Percentiles rank a stretch among this genome's conserved stretches.
phyloP scores from a whole-genome alignment of 139 green algal genomes.

The Coccomyxa sp. region DNA sequence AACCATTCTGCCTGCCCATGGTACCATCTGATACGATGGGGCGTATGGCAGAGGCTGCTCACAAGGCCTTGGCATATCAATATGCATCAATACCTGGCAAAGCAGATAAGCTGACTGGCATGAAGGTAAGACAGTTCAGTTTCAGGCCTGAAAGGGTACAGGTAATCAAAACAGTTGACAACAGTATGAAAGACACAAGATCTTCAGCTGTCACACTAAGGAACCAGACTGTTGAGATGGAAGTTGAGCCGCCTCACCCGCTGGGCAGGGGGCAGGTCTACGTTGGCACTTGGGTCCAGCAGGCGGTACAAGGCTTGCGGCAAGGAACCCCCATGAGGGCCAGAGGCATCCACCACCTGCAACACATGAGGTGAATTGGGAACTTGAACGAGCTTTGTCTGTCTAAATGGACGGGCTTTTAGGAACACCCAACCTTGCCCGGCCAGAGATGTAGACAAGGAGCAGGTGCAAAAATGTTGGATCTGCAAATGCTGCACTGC shows the following conservation, averaged over 20 bases:
- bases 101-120: not conserved
- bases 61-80: not conserved
- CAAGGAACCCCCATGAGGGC: constrained; percentile 9
- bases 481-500: too few relatives aligned
- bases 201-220: too few relatives aligned
- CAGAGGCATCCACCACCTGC: not conserved
- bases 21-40: too few relatives aligned
- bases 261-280: constrained; percentile 12
- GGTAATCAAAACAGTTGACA: too few relatives aligned
- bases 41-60: not conserved
- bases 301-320: constrained; percentile 41
- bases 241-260: not conserved
- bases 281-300: constrained; percentile 31
- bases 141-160: too few relatives aligned
- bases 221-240: too few relatives aligned
- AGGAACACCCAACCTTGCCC: too few relatives aligned
- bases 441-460: too few relatives aligned
- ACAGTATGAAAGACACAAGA: too few relatives aligned
- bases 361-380: not conserved
- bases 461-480: too few relatives aligned
- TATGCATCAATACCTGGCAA: not conserved
- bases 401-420: too few relatives aligned
- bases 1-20: not conserved
- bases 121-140: not conserved
- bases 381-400: too few relatives aligned